Conservation (phyloP, 192 early-diverging fungal species). For the Coemansia sp. region DNA sequence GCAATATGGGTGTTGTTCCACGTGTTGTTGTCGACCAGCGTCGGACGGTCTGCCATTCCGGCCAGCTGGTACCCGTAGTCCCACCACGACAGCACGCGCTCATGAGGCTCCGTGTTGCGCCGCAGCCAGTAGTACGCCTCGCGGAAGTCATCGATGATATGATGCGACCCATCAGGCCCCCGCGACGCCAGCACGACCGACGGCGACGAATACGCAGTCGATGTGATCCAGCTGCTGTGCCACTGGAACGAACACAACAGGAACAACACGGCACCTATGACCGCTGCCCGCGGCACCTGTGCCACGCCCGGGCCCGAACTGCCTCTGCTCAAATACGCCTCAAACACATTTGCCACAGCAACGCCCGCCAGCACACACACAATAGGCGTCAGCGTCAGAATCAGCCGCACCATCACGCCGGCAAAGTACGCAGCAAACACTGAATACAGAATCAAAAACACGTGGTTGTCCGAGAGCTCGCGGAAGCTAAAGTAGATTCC, state of each 20-base stretch:
- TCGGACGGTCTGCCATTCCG: conserved; percentile 96
- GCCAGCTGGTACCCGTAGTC: conserved; percentile 99
- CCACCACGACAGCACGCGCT: conserved; percentile 99
- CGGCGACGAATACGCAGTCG: conserved; percentile 96
- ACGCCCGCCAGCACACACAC: conserved; percentile 95
- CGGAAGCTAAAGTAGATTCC: conserved; percentile 97
- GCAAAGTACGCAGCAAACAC: conserved; percentile 99
- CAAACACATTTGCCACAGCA: conserved; percentile 82
- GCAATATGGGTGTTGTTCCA: conserved; percentile 99
- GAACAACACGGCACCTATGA: conserved; percentile 68
- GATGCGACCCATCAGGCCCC: conserved; percentile 81
- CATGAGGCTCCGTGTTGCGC: conserved; percentile 89
- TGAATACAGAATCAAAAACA: conserved; percentile 97
- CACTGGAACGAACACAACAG: conserved; percentile 82
- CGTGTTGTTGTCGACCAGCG: conserved; percentile 99
- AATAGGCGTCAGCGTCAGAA: conserved; percentile 96
- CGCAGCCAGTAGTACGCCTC: conserved; percentile 99
- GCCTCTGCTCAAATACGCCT: conserved; percentile 70
- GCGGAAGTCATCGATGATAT: conserved; percentile 99
- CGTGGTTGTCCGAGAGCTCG: conserved; percentile 92
- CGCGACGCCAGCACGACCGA: conserved; percentile 95
- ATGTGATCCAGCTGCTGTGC: conserved; percentile 99
- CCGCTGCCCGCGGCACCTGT: conserved; percentile 44
- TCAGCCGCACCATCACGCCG: conserved; percentile 99
- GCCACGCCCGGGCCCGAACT: conserved; percentile 5